Evolutionary conservation across 2,329 filamentous ascomycete genomes (phyloP).

Genomic region (Zasmidium angulare): DNA sequence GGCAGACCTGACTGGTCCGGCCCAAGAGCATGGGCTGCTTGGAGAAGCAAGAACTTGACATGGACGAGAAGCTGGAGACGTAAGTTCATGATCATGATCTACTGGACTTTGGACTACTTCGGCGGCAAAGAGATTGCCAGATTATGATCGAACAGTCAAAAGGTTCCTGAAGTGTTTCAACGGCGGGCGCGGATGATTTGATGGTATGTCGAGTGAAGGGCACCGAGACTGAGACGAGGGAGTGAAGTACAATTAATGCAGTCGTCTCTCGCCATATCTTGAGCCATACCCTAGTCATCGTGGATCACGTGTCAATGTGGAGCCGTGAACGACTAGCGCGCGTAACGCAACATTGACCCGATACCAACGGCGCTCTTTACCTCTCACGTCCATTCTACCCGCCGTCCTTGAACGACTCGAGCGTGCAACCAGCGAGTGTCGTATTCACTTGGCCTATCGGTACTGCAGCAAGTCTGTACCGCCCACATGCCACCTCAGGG

Average conservation of each 20-base stretch:
- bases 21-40: constrained; percentile 44
- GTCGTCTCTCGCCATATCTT: neutral
- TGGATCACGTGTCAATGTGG: neutral
- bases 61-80: constrained; percentile 34
- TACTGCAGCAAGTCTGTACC: neutral
- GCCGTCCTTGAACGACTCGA: too few species aligned
- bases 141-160: too few species aligned
- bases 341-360: too few species aligned
- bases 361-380: too few species aligned
- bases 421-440: too few species aligned
- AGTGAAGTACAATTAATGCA: neutral
- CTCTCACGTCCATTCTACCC: too few species aligned
- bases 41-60: constrained; percentile 39
- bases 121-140: constrained; percentile 34
- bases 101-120: constrained; percentile 26
- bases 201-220: too few species aligned
- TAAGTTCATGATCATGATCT: constrained; percentile 33
- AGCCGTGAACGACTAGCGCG: neutral
- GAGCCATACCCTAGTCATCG: neutral
- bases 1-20: constrained; percentile 44
- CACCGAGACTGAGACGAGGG: too few species aligned
- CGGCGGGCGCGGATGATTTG: too few species aligned
- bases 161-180: too few species aligned
- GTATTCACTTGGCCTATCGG: neutral
- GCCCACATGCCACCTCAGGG: neutral